Evolutionary conservation across 2,329 filamentous ascomycete species (phyloP).

Genomic region (Botryosphaeria dothidea): DNA sequence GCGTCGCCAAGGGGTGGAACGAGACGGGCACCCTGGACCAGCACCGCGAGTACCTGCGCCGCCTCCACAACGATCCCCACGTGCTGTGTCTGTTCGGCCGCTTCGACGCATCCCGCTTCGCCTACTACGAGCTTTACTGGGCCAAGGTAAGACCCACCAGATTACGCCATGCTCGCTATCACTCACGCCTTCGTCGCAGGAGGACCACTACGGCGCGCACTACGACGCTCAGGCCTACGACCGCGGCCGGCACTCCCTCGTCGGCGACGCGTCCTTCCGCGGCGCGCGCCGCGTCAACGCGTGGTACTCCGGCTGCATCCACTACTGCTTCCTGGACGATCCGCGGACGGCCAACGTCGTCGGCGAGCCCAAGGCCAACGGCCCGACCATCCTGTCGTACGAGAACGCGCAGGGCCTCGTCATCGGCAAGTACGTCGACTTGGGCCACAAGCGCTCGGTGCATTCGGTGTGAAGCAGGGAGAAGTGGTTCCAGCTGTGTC

Average conservation of each 20-base stretch:
- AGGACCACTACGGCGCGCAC: slow-evolving; percentile 62
- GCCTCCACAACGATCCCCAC: slow-evolving; percentile 70
- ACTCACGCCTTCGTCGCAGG: not conserved
- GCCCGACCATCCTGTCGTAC: slow-evolving; percentile 70
- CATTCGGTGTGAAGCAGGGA: slow-evolving; percentile 66
- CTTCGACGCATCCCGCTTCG: slow-evolving; percentile 71
- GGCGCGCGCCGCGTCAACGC: slow-evolving; percentile 58
- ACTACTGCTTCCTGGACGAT: slow-evolving; percentile 62
- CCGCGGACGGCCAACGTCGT: slow-evolving; percentile 57
- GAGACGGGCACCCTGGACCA: slow-evolving; percentile 74
- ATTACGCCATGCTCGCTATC: not conserved
- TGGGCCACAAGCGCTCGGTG: slow-evolving; percentile 71
- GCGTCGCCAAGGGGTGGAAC: slow-evolving; percentile 78
- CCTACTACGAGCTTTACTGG: slow-evolving; percentile 83
- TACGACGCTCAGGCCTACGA: slow-evolving; percentile 59
- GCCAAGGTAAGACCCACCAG: slow-evolving; percentile 52
- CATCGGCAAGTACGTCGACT: slow-evolving; percentile 70
- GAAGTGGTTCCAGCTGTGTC: slow-evolving; percentile 69
- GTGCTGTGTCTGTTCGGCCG: slow-evolving; percentile 68
- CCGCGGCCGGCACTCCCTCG: slow-evolving; percentile 61
- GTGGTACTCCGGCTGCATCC: slow-evolving; percentile 60
- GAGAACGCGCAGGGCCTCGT: slow-evolving; percentile 73
- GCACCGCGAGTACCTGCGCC: slow-evolving; percentile 70
- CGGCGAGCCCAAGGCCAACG: slow-evolving; percentile 73
- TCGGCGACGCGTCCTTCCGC: slow-evolving; percentile 58